Evolutionary conservation across 2,329 filamentous ascomycete genomes (phyloP), one percentile per base, ranked within the genome.

Genomic region (Fusarium nurragi): DNA sequence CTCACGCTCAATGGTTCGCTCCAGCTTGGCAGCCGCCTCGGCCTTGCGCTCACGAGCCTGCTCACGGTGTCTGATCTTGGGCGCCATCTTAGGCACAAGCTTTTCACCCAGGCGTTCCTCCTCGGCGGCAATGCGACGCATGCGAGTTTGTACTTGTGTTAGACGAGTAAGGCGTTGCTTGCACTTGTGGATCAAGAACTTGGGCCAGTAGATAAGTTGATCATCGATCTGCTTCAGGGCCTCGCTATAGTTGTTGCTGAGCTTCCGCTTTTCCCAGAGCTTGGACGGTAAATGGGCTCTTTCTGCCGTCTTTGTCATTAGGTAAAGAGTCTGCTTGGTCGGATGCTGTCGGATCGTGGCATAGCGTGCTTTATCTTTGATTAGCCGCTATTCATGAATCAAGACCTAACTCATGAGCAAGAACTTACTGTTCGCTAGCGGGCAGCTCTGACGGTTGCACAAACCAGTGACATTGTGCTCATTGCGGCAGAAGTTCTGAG

Each of bases 231-330:
- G 92, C 69, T 91, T 86, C 23, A 99, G 86, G 1, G 95, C 95
- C 75, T 94, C 91, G 65, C 89, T 87, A 78, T 98, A 98, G 82
- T 98, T 97, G 71, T 88, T 87, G 25, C 92, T 93, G 30, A 99
- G 83, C 75, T 93, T 92, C 76, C 97, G 93, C 70, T 90, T 89
- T 80, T 98, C 93, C 95, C 95, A 99, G 81, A 94, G 88, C 79
- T 97, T 96, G 58, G 88, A 90, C 2, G 94, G 95, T 79, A 94
- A 86, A 77, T 94, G 94, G 13, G 90, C 85, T 63, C 95, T 91
- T 82, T 97, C 93, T 69, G 94, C 87, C 6, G 93, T 95, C 83
- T 97, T 98, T 85, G 97, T 97, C 84, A 97, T 98, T 55, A 98
- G 89, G 80, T 97, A 98, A n/a, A n/a, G n/a, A n/a, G n/a, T n/a